Conservation (phyloP, 768 basidiomycete genomes). For the Lactarius tabidus region DNA sequence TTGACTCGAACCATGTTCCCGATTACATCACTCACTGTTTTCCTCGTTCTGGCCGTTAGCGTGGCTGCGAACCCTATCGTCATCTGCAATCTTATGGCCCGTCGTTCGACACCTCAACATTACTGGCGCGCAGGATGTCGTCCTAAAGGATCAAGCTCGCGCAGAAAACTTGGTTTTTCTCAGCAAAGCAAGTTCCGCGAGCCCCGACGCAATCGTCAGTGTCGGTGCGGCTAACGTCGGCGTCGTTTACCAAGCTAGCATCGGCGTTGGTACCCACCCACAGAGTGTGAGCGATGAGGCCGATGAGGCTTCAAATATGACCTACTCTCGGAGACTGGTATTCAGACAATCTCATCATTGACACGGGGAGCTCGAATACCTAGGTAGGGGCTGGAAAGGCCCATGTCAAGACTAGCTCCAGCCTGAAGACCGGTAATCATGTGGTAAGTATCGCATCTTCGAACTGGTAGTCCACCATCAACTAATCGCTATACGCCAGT, state of each 20-base stretch:
- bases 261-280: slow-evolving; percentile 50
- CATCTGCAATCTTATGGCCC: too few species aligned
- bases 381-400: slow-evolving; percentile 4
- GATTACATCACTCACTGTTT: too few species aligned
- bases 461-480: neutral
- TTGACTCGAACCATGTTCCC: neutral
- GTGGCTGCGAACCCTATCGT: too few species aligned
- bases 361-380: slow-evolving; percentile 10
- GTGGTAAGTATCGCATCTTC: slow-evolving; percentile 4
- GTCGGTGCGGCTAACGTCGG: too few species aligned
- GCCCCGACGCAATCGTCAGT: slow-evolving; percentile 26
- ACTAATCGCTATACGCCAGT: neutral
- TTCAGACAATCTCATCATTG: slow-evolving; percentile 1
- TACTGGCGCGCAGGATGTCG: too few species aligned
- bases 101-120: slow-evolving; percentile 37
- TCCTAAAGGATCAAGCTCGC: too few species aligned
- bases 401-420: neutral
- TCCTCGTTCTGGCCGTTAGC: too few species aligned
- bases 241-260: slow-evolving; percentile 44
- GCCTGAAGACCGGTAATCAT: too few species aligned
- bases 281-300: slow-evolving; percentile 29
- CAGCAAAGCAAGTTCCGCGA: too few species aligned
- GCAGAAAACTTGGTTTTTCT: too few species aligned
- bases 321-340: neutral
- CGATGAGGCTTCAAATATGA: neutral